Evolutionary conservation across 805 yeast species (phyloP).

Genomic region (Barnettozyma vustinii): DNA sequence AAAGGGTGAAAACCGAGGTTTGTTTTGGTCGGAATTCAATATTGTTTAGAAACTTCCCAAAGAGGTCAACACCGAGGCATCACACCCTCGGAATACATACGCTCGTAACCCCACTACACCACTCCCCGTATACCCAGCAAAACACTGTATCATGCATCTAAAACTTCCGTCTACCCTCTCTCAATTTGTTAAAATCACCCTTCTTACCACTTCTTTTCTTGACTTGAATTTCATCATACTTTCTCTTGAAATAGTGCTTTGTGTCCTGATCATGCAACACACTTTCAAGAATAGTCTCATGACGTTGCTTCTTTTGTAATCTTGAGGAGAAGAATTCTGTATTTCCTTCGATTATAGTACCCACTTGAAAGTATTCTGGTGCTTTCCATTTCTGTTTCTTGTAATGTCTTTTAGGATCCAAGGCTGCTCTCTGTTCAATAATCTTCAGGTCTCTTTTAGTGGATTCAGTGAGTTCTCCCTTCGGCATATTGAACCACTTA

Average conservation of each 20-base stretch:
- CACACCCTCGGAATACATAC: neutral
- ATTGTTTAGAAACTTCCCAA: slow-evolving; percentile 11
- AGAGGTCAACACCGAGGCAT: slow-evolving; percentile 11
- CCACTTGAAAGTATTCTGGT: slow-evolving; percentile 81
- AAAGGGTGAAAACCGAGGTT: slow-evolving; percentile 9
- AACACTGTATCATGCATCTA: slow-evolving; percentile 2
- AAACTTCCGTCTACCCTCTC: slow-evolving; percentile 52
- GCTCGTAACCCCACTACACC: too few relatives aligned
- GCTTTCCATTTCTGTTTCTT: slow-evolving; percentile 75
- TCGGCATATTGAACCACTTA: slow-evolving; percentile 79
- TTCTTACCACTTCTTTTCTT: slow-evolving; percentile 59
- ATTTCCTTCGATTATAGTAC: slow-evolving; percentile 80
- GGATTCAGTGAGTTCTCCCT: slow-evolving; percentile 64
- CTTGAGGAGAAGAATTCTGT: slow-evolving; percentile 71
- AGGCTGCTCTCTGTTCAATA: slow-evolving; percentile 79
- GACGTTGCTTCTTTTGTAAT: slow-evolving; percentile 65
- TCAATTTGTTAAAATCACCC: slow-evolving; percentile 56
- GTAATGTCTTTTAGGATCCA: slow-evolving; percentile 94
- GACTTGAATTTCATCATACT: slow-evolving; percentile 73
- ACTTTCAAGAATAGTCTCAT: slow-evolving; percentile 75
- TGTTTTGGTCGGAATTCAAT: slow-evolving; percentile 7
- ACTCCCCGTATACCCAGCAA: too few relatives aligned
- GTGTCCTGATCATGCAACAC: slow-evolving; percentile 68
- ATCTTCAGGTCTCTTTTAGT: slow-evolving; percentile 73
- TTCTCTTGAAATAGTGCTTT: slow-evolving; percentile 75